A percentile compares a stretch with the other conserved stretches of the same genome.
Conservation (phyloP, 83 land plant species). For the Thuja plicata region DNA sequence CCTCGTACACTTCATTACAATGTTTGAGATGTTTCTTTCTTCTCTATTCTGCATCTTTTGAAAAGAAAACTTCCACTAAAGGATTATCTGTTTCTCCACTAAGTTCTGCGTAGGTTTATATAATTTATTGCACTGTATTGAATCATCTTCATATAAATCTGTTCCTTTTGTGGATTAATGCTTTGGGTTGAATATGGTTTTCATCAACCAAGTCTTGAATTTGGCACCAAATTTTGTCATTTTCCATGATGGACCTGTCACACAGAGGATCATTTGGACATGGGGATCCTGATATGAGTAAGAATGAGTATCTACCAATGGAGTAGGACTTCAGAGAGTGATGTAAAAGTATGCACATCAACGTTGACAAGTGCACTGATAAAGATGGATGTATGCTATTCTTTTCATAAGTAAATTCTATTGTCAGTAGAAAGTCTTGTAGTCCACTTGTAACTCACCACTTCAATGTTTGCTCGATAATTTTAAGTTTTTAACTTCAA, state of each 20-base stretch:
- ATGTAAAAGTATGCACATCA: not conserved
- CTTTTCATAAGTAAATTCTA: not conserved
- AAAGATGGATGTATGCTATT: not conserved
- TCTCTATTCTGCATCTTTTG: not conserved
- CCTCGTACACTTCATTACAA: not conserved
- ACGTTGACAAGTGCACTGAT: not conserved
- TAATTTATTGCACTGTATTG: not conserved
- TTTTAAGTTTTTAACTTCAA: not conserved
- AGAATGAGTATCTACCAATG: not conserved
- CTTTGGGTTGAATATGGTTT: not conserved
- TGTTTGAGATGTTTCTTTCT: not conserved
- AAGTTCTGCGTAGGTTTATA: not conserved
- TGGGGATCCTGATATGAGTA: not conserved
- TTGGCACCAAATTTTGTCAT: not conserved
- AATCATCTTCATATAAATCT: not conserved
- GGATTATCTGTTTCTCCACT: not conserved
- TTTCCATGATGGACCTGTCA: not conserved
- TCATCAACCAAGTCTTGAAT: not conserved
- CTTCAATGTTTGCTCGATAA: not conserved
- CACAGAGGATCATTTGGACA: not conserved
- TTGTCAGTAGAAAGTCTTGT: not conserved
- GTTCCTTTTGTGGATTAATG: not conserved
- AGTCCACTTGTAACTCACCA: not conserved
- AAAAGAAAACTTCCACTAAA: not conserved
- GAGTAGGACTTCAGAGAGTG: not conserved